Base-by-base conservation (phyloP, 2,329 filamentous ascomycete species). In the Trichophyton benhamiae region DNA sequence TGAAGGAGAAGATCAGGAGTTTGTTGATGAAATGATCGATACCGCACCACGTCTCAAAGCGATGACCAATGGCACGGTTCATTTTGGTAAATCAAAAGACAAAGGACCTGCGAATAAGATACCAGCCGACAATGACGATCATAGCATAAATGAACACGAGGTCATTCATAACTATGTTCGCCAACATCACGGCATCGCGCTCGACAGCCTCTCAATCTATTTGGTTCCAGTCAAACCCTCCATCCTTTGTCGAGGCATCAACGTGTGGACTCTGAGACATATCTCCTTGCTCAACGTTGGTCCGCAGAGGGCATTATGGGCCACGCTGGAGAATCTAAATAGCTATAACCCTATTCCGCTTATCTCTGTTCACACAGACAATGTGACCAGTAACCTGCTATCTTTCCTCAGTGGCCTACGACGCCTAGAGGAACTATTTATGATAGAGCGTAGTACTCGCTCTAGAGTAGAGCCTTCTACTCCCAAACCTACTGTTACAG, bases 201-300 rank as follows among this genome's bases (percentile, higher is more conserved):
- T 87, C 1, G 72, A 81, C 58, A 77, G 76, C 1, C 74, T 87
- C 17, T 77, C 77, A 60, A 76, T 87, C 27, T 77, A 84, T 66
- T 76, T 84, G 36, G 78, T 87, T 38, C 84, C 84, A 0, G 76
- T 84, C 66, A 84, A 82, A 68, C 76, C 83, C 1, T 81, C 80
- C 0, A 77, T 85, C 0, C 67, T 87, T 7, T 79, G 76, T 17
- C 76, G 77, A 30, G 81, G 82, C 0, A 72, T 87, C 41, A 82
- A 87, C 65, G 67, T 87, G 2, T 75, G 74, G n/a, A 74, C 75
- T 3, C 74, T 87, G n/a, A 79, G 74, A 65, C 78, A 77, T 55
- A 74, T 87, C 17, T 84, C 83, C 1, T 74, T 87, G 25, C 77
- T 87, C 53, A 85, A 84, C 64, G 83, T 87, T 17, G 85, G 85